These are phyloP conservation scores for Fusarium bactridioides DNA, from an alignment of 2,329 filamentous ascomycete genomes.

Conservation along the genomic window DNA sequence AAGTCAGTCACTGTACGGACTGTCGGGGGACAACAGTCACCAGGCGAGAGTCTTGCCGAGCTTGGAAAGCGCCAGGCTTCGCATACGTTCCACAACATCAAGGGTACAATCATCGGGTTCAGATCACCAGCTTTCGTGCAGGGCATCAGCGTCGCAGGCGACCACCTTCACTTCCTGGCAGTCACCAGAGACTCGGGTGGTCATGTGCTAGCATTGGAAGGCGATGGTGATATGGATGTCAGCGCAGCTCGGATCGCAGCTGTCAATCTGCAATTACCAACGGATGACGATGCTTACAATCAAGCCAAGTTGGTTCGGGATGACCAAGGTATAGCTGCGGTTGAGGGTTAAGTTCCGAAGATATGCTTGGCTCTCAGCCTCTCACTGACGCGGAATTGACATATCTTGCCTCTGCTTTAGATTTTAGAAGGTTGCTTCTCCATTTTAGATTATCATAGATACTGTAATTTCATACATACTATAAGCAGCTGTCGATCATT, in stretches of 20 bases:
- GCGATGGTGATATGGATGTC: constrained; percentile 2
- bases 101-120: constrained; percentile 16
- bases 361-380: rapidly evolving
- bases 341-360: constrained; percentile 1
- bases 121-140: constrained; percentile 23
- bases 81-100: background rate
- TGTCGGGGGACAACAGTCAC: constrained; percentile 5
- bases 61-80: constrained; percentile 24
- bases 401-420: background rate
- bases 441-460: background rate
- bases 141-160: constrained; percentile 27
- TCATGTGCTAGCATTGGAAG: constrained; percentile 15
- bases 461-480: too few relatives aligned
- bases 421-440: background rate
- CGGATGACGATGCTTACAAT: background rate
- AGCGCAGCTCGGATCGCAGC: background rate
- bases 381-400: background rate
- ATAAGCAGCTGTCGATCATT: background rate
- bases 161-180: constrained; percentile 22
- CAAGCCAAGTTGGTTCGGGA: constrained; percentile 6
- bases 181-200: constrained; percentile 1
- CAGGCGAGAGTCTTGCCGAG: constrained; percentile 21
- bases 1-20: constrained; percentile 18
- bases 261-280: constrained; percentile 13
- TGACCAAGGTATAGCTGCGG: constrained; percentile 14